Base-by-base conservation (phyloP, 495 filamentous ascomycete genomes). In the Filosporella fistucella region DNA sequence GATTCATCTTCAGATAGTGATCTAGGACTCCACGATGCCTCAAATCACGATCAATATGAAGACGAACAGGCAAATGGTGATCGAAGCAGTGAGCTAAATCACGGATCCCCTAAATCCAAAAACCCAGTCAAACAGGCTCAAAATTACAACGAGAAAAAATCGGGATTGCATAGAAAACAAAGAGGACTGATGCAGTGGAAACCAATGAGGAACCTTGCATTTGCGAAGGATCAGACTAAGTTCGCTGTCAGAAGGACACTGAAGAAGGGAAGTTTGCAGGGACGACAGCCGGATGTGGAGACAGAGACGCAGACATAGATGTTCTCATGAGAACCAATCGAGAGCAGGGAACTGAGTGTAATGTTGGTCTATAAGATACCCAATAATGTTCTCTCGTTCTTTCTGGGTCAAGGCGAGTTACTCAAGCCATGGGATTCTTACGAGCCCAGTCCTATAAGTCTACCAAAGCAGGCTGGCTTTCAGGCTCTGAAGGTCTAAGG, bases 111-210 rank as follows among this genome's bases (percentile, higher is more conserved):
- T 1, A 39, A 56, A 16, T 24, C 36, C 13, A 51, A 47, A 10
- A 53, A 53, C 14, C 54, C 49, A 7, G 39, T 52, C 22, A 35
- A 34, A 45, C 71, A 73, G 2, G 61, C 72, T 41, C 63, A 64
- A 54, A 57, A 65, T 52, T 73, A 71, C 52, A 68, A 65, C 50
- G 69, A 74, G 50, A 84, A 84, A 58, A 74, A 72, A 63, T 68
- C 68, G 42, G 72, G 80, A 20, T 63, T 86, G 53, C 78, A 85
- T 55, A 66, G 85, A 12, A 83, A 85, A 65, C 82, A 87, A 51
- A 68, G 84, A 26, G 85, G 84, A 9, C 47, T 86, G 55, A 86
- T 87, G 82, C 84, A 87, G 61, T 89, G 85, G 84, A 84, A 77
- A 60, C 83, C 85, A 20, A 75, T 84, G 68, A 64, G 85, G 54